A percentile compares a stretch with the other conserved stretches of the same genome.
phyloP scores from a whole-genome alignment of 1,284 basidiomycete genomes.

The Cutaneotrichosporon spelunceum region DNA sequence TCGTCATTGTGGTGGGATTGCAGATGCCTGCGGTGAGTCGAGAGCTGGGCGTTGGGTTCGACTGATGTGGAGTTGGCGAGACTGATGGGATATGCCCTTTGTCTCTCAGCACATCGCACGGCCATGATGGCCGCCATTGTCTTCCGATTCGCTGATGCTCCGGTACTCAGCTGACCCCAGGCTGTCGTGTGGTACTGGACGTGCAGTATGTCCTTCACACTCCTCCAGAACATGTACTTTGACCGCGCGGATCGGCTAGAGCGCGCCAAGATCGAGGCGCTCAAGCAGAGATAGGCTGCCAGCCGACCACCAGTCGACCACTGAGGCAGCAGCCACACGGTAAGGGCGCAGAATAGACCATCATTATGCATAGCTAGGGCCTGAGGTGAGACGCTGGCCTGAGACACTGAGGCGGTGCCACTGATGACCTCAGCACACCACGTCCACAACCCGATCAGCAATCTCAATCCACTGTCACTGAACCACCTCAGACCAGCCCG shows the following conservation, averaged over 20 bases:
- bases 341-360: background rate
- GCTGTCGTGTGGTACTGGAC: conserved; percentile 57
- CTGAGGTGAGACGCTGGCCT: background rate
- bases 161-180: conserved; percentile 28
- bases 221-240: conserved; percentile 47
- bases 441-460: too few species aligned
- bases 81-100: background rate
- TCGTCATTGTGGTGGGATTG: conserved; percentile 1
- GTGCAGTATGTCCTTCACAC: conserved; percentile 53
- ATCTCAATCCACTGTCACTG: too few species aligned
- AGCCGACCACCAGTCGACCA: background rate
- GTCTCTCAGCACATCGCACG: conserved; percentile 7
- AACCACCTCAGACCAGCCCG: too few species aligned
- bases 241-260: conserved; percentile 10
- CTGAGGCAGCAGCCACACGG: background rate
- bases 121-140: background rate
- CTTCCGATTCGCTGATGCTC: background rate
- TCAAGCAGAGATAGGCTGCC: background rate
- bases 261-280: conserved; percentile 1
- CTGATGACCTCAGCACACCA: background rate
- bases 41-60: background rate
- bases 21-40: conserved; percentile 7
- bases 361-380: background rate
- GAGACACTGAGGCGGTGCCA: background rate
- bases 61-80: background rate